Evolutionary conservation across 345 rosid genomes (phyloP).

Genomic region (Citrus sinensis): DVS_A1.0 CM039161.1:23953001-23953500

Average conservation of each 20-base stretch:
- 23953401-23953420: no score
- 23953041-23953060: slow-evolving; percentile 13
- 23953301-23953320: background rate
- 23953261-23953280: background rate
- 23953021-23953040: background rate
- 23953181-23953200: background rate
- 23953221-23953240: background rate
- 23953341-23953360: background rate
- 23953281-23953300: background rate
- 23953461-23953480: no score
- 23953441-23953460: accelerated
- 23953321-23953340: background rate
- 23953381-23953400: no score
- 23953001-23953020: background rate
- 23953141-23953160: background rate
- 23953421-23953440: no score
- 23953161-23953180: slow-evolving; percentile 7
- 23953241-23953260: background rate
- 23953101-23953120: slow-evolving; percentile 3
- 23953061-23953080: slow-evolving; percentile 19
- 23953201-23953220: background rate
- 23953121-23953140: background rate
- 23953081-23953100: slow-evolving; percentile 10
- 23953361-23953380: no score
- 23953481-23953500: no score